Conservation (phyloP, 2,329 filamentous ascomycete genomes). For the Bipolaris cookei region DNA sequence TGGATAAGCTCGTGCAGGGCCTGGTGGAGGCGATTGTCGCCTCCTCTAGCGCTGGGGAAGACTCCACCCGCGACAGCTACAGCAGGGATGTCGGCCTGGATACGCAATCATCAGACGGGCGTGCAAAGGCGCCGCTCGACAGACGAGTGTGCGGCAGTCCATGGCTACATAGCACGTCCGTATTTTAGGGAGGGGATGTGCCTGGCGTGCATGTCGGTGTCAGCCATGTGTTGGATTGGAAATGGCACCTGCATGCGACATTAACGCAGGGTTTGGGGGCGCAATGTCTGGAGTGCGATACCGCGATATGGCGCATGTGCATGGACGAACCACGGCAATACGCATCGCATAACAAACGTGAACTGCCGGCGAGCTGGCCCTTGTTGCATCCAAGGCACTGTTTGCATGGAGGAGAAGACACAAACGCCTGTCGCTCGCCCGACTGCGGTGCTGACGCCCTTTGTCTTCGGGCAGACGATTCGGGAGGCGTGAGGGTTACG, state of each 20-base stretch:
- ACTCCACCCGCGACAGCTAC: background rate
- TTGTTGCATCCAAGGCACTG: no score
- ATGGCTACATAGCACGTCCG: background rate
- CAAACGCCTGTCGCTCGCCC: no score
- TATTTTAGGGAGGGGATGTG: background rate
- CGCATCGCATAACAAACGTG: no score
- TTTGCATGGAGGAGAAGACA: no score
- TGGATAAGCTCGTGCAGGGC: conserved; percentile 15
- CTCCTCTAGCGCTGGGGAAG: background rate
- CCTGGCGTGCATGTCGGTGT: conserved; percentile 3
- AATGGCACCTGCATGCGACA: conserved; percentile 13
- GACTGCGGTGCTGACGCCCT: no score
- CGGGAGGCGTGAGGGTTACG: background rate
- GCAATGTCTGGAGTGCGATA: background rate
- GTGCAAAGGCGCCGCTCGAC: background rate
- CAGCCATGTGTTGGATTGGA: background rate
- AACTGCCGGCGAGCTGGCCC: no score
- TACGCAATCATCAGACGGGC: background rate
- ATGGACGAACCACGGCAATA: background rate
- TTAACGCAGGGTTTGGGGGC: background rate
- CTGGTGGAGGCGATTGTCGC: conserved; percentile 7
- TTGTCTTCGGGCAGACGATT: no score
- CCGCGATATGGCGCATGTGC: background rate
- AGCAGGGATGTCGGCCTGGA: background rate
- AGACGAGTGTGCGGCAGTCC: background rate